Evolutionary conservation across 164 flowering plant species (phyloP).

Genomic region (Platanus orientalis): DNA sequence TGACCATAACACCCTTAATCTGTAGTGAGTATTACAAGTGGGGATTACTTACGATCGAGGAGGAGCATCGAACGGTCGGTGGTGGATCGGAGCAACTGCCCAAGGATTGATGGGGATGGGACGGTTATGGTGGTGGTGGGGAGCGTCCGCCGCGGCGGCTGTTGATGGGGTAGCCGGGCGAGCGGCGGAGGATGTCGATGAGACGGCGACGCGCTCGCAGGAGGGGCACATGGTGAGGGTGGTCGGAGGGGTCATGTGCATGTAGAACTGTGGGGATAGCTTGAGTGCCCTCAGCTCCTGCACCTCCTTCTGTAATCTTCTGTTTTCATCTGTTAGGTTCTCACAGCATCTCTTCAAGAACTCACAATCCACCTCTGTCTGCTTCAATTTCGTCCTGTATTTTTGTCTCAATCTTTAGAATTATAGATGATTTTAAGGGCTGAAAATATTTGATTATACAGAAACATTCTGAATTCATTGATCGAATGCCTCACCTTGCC

Average conservation of each 20-base stretch:
- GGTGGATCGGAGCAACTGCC: too few species aligned
- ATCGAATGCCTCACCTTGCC: conserved; percentile 14
- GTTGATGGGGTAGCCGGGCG: too few species aligned
- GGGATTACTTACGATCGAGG: neutral
- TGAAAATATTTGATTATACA: too few species aligned
- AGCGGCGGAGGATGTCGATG: conserved; percentile 1
- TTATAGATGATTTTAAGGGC: too few species aligned
- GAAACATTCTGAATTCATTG: neutral
- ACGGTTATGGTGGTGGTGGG: conserved; percentile 15
- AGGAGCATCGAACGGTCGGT: conserved; percentile 33
- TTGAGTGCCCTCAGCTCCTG: conserved; percentile 39
- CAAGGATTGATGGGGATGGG: conserved; percentile 30
- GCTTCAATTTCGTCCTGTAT: conserved; percentile 40
- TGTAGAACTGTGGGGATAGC: conserved; percentile 36
- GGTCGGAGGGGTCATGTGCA: conserved; percentile 43
- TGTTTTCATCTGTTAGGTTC: conserved; percentile 37
- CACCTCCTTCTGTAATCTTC: conserved; percentile 39
- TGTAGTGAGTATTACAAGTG: too few species aligned
- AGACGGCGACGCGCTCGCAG: conserved; percentile 32
- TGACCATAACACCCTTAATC: neutral
- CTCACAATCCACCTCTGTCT: conserved; percentile 45
- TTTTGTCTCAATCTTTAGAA: too few species aligned
- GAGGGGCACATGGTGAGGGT: conserved; percentile 48
- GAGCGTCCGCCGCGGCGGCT: neutral
- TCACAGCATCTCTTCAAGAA: conserved; percentile 38